Evolutionary conservation across 225 moss, liverwort and hornwort species (phyloP).

Genomic region (Pleurozium schreberi): DNA sequence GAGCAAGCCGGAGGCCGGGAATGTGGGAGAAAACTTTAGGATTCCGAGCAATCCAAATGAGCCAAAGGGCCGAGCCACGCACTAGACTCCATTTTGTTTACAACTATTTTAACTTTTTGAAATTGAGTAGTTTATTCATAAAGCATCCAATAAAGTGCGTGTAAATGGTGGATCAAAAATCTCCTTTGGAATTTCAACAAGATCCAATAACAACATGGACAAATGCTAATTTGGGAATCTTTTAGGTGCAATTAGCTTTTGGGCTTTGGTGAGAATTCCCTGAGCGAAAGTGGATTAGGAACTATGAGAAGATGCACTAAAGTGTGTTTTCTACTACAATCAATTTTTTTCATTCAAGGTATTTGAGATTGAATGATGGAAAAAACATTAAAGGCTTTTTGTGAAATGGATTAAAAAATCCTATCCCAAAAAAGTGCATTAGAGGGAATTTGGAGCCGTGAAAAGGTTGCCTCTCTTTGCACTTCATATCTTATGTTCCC

Average conservation of each 20-base stretch:
- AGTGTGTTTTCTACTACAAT: background rate
- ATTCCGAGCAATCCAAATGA: too few relatives aligned
- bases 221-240: background rate
- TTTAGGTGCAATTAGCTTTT: too few relatives aligned
- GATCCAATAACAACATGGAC: background rate
- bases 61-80: too few relatives aligned
- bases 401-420: background rate
- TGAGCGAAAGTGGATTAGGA: background rate
- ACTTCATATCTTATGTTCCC: too few relatives aligned
- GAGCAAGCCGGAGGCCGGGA: too few relatives aligned
- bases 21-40: too few relatives aligned
- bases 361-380: background rate
- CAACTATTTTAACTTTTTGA: background rate
- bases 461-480: background rate
- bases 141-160: background rate
- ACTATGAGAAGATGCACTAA: rapidly evolving
- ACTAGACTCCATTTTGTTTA: too few relatives aligned
- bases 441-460: background rate
- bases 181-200: background rate
- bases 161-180: rapidly evolving
- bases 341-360: background rate
- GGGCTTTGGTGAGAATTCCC: rapidly evolving
- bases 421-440: background rate
- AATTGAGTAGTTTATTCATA: background rate
- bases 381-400: too few relatives aligned